phyloP scores from a whole-genome alignment of 495 filamentous ascomycete species.

The Podospora fimiseda region DNA sequence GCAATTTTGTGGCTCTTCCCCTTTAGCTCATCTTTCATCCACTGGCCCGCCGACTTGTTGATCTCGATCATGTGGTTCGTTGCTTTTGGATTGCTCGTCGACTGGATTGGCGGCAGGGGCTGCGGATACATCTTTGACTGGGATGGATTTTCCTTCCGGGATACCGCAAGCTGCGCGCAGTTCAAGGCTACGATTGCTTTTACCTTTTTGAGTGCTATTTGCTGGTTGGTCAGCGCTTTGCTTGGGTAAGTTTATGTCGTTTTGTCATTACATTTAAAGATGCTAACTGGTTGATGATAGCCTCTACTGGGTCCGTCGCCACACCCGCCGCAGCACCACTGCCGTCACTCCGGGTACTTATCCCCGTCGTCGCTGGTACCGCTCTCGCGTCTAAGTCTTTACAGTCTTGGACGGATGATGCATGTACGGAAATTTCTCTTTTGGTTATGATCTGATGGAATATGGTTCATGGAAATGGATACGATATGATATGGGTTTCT shows the following conservation, averaged over 20 bases:
- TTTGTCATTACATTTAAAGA: neutral
- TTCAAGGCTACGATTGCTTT: slow-evolving; percentile 66
- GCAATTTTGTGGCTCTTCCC: slow-evolving; percentile 45
- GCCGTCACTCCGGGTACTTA: slow-evolving; percentile 13
- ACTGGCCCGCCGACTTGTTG: slow-evolving; percentile 50
- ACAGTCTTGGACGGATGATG: neutral
- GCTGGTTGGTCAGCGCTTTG: slow-evolving; percentile 57
- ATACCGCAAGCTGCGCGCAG: slow-evolving; percentile 53
- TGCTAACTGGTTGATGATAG: slow-evolving; percentile 16
- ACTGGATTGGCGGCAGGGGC: slow-evolving; percentile 38
- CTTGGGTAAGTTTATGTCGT: slow-evolving; percentile 27
- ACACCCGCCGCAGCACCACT: slow-evolving; percentile 24
- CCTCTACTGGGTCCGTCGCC: slow-evolving; percentile 39
- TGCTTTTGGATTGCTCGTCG: slow-evolving; percentile 56
- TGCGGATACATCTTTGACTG: slow-evolving; percentile 87
- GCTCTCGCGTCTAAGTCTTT: slow-evolving; percentile 34
- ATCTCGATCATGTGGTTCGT: slow-evolving; percentile 59
- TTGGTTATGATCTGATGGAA: neutral
- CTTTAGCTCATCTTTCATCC: slow-evolving; percentile 37
- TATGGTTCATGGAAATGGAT: neutral
- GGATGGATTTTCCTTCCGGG: slow-evolving; percentile 81
- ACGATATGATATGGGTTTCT: neutral
- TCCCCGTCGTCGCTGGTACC: slow-evolving; percentile 36
- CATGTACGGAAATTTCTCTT: neutral
- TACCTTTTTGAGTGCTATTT: slow-evolving; percentile 58